These are phyloP conservation scores for Dactylis glomerata DNA, from an alignment of 176 grass and related monocot species.

Conservation along the genomic window DNA sequence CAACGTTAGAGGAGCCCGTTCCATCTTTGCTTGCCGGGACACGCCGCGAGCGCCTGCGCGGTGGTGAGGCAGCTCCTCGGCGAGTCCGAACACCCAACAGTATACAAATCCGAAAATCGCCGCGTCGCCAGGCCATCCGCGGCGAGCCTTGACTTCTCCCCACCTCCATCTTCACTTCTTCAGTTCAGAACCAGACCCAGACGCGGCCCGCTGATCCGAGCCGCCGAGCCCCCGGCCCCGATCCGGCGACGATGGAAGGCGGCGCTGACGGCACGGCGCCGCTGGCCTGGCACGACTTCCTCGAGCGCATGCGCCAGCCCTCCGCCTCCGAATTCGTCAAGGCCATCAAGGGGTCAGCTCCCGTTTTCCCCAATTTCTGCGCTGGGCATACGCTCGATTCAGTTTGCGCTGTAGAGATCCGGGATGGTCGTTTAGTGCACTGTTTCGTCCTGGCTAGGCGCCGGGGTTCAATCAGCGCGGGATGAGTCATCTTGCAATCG, in stretches of 20 bases:
- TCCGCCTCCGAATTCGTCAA: constrained; percentile 92
- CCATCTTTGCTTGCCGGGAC: neutral
- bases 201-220: constrained; percentile 16
- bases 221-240: neutral
- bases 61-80: neutral
- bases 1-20: too few relatives aligned
- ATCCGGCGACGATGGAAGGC: constrained; percentile 68
- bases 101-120: constrained; percentile 30
- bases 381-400: neutral
- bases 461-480: neutral
- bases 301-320: constrained; percentile 96
- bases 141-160: constrained; percentile 36
- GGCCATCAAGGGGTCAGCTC: constrained; percentile 82
- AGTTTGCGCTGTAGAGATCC: constrained; percentile 25
- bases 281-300: constrained; percentile 95
- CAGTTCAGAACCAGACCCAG: neutral
- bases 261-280: constrained; percentile 65
- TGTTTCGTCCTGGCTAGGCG: neutral
- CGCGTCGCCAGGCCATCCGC: constrained; percentile 12
- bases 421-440: too few relatives aligned
- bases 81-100: constrained; percentile 18
- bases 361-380: neutral
- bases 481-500: constrained; percentile 3
- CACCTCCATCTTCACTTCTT: neutral
- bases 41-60: neutral